phyloP scores from a whole-genome alignment of 768 basidiomycete genomes.

The Agaricus blazei region DNA sequence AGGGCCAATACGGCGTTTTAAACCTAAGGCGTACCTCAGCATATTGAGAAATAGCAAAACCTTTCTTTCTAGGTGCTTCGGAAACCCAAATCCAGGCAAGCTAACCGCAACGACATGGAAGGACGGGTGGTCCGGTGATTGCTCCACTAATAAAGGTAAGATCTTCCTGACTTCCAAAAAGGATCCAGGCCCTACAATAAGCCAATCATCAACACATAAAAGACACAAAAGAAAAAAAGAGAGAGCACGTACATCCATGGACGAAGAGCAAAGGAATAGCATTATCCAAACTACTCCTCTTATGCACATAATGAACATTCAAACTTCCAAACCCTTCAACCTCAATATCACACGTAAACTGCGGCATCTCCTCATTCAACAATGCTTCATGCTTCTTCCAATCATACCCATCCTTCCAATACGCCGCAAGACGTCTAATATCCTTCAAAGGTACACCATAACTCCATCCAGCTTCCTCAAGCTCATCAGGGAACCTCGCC shows the following conservation, averaged over 20 bases:
- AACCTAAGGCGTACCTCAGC: constrained; percentile 37
- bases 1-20: neutral
- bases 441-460: constrained; percentile 49
- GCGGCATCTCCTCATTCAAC: constrained; percentile 46
- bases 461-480: constrained; percentile 22
- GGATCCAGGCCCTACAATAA: constrained; percentile 50
- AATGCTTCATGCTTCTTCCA: constrained; percentile 47
- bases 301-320: constrained; percentile 53
- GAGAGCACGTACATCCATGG: constrained; percentile 41
- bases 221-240: neutral
- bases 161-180: constrained; percentile 56
- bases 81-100: constrained; percentile 64
- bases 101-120: constrained; percentile 62
- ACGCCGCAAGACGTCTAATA: constrained; percentile 35
- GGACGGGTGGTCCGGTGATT: constrained; percentile 38
- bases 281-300: constrained; percentile 33
- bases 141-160: constrained; percentile 43
- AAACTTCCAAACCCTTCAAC: constrained; percentile 39
- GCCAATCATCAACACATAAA: neutral
- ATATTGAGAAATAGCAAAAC: constrained; percentile 41
- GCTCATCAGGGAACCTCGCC: constrained; percentile 37
- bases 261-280: constrained; percentile 40
- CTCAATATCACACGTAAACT: constrained; percentile 48
- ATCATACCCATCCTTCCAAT: constrained; percentile 48
- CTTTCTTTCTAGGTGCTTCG: constrained; percentile 43